Evolutionary conservation across 495 filamentous ascomycete species (phyloP), one percentile per base, ranked within the genome.

Genomic region (Hyaloscypha bicolor): DNA sequence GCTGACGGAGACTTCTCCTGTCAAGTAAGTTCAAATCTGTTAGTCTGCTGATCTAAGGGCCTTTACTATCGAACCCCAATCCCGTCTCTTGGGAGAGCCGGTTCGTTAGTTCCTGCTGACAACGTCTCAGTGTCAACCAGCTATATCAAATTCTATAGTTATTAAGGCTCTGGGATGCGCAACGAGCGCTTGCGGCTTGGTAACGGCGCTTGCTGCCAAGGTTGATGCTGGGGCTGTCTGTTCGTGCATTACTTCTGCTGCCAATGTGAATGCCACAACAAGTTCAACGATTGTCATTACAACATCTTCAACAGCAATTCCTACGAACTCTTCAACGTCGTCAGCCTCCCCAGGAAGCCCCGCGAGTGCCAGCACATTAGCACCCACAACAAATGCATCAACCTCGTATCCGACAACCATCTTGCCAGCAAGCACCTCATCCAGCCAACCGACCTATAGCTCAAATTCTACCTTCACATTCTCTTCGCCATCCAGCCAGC

Each of bases 121-220:
- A 58, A 4, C 14, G 14, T 11, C 6, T 16, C 32, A 58, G 55
- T 58, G 55, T 31, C 22, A 6, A 22, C 25, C 55, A 9, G 4
- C 55, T 14, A 58, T 58, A 16, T 58, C 55, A 2, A 30, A 30
- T 25, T 25, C 55, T 58, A 58, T 58, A 2, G 55, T 58, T 32
- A 31, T 32, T 8, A 16, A 16, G 6, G 55, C 55, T 30, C 16
- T 58, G 25, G 22, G 22, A 29, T 58, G 55, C 16, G 55, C 55
- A 8, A 58, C 55, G 6, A 58, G 55, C 16, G 55, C 55, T 58
- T 58, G 55, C 30, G 55, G 55, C 14, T 22, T 58, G 25, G 21
- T 16, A 25, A 58, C 55, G 8, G 55, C 55, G 2, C 25, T 58
- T 22, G 19, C 55, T 25, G 55, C 55, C 30, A 22, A 31, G 14